These are phyloP conservation scores for Helichrysum umbraculigerum DNA, from an alignment of 129 eudicot genomes.

Conservation along the genomic window DNA sequence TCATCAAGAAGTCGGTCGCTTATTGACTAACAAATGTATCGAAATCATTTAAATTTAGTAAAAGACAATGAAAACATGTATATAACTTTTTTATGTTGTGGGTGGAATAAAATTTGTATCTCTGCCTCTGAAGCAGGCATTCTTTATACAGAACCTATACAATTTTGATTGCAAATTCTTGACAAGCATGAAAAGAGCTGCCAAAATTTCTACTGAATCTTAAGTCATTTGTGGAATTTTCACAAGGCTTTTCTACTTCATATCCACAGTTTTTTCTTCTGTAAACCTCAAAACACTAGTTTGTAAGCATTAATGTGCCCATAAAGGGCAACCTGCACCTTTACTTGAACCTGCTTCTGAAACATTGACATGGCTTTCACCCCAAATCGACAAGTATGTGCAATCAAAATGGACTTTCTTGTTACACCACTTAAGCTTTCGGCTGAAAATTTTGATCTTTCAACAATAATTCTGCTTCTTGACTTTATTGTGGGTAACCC, in stretches of 20 bases:
- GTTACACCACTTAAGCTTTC: constrained; percentile 29
- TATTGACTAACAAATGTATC: neutral
- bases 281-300: constrained; percentile 46
- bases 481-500: constrained; percentile 37
- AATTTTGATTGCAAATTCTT: constrained; percentile 7
- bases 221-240: constrained; percentile 15
- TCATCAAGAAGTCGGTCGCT: too few relatives aligned
- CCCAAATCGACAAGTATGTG: constrained; percentile 48
- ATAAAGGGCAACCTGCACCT: constrained; percentile 25
- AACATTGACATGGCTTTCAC: constrained; percentile 32
- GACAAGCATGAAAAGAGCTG: neutral
- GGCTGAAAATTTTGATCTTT: constrained; percentile 34
- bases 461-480: constrained; percentile 41
- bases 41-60: neutral
- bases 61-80: constrained; percentile 19
- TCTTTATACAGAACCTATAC: constrained; percentile 22
- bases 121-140: constrained; percentile 27
- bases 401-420: constrained; percentile 32
- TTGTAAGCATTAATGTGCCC: constrained; percentile 37
- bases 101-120: constrained; percentile 10
- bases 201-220: neutral
- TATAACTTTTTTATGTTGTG: constrained; percentile 1
- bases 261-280: constrained; percentile 9
- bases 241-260: constrained; percentile 30
- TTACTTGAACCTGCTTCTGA: constrained; percentile 28